Base-by-base conservation (phyloP, 768 basidiomycete species). In the Trametes cinnabarina region DNA sequence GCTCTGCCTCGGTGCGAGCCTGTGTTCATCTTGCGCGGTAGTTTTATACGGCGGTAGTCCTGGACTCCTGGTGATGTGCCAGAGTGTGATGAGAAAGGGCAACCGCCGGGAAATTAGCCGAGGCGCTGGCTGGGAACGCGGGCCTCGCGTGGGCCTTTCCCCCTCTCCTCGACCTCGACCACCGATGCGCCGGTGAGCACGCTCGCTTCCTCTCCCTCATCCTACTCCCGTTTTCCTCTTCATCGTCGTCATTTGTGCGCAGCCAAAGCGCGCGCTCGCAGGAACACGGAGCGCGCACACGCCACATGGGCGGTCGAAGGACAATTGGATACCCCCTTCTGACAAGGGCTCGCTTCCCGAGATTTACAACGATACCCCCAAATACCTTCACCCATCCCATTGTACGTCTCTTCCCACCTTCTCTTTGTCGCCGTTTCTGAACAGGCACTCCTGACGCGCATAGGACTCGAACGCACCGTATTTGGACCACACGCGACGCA, bases 311-410 rank as follows among this genome's bases (percentile, higher is more conserved):
- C 59, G 59, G 59, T 37, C 28, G 23, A 49, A 39, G 43, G 47
- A 60, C 59, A 60, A 60, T 60, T 46, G 58, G 53, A 55, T 60
- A 60, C 59, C 59, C 59, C 20, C 23, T 51, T 60, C 53, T 37
- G 59, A 53, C 52, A 51, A 51, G 48, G n/a, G 42, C 48, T 42
- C 47, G 48, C 48, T 55, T 60, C 48, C 53, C 59, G 58, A 60
- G 55, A 51, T 51, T 55, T 60, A 60, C 59, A 55, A 60, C 52
- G 47, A 60, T 60, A 60, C 59, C 59, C 37, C 53, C 46, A 42
- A 50, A 60, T 60, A 55, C 59, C 53, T 37, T 34, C 48, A 41
- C 25, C 52, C 34, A n/a, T n/a, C 46, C 47, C 41, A 40, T 53
- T 34, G 52, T 60, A 42, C 58, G 58, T 44, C 52, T 42, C 47